Evolutionary conservation across 257 asterid species (phyloP), one percentile per base, ranked within the genome.

Genomic region (Paulownia fortunei): DNA sequence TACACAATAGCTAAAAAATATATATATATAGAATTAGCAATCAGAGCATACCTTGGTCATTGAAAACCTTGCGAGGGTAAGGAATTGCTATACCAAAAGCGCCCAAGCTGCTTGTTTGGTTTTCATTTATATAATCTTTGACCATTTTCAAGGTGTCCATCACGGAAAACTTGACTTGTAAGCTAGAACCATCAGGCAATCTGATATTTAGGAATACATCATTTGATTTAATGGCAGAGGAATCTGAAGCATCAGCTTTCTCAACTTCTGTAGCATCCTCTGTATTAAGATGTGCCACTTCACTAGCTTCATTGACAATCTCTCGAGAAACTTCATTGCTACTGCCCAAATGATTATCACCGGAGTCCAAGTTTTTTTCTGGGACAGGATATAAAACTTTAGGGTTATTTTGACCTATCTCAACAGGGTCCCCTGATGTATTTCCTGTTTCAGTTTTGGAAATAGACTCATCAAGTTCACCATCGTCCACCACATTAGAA

Each of bases 41-140:
- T 37, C 42, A 64, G 24, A 81, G 81, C 70, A 76, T 87, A 95
- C 99, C 99, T 90, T 89, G 89, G 80, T 88, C 91, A 68, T 15
- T 78, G 80, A 95, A 93, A 74, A 90, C 94, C 90, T 88, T 90
- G 76, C 97, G 97, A 81, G 99, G 99, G 87, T 95, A 95, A 65
- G 99, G 98, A 87, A 87, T 85, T 75, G 99, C 99, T 39, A 95
- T 58, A 76, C 87, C 83, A 41, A 87, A 95, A 81, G 96, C 73
- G 78, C 96, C 93, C 32, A 88, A 39, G 86, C 83, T 82, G 84
- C 86, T 83, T 27, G 84, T 59, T 83, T 76, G 87, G 65, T 90
- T 90, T 68, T 88, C 87, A 77, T 63, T 77, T 74, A 93, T 79
- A 72, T 88, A 87, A 76, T 87, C 88, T 79, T 89, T 88, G 76